These are phyloP conservation scores for Sherardia arvensis DNA, from an alignment of 257 asterid genomes.

Conservation along the genomic window DNA sequence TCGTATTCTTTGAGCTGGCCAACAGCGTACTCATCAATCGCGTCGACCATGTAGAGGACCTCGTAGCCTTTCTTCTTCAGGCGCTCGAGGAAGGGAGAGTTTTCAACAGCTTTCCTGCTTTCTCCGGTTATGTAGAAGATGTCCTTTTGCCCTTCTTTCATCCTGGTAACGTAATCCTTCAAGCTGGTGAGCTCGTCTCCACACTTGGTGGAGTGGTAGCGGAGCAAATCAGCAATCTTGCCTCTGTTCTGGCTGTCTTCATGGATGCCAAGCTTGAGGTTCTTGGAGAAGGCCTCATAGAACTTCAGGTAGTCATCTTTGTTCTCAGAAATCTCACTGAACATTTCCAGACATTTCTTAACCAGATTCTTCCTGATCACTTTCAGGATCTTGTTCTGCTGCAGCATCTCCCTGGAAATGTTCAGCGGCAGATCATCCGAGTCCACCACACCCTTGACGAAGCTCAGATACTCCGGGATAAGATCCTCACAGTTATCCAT, in stretches of 20 bases:
- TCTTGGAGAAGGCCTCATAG: constrained; percentile 73
- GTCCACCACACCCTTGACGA: constrained; percentile 70
- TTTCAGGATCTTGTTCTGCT: constrained; percentile 71
- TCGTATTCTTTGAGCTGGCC: constrained; percentile 73
- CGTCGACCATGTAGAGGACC: constrained; percentile 72
- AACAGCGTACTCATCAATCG: constrained; percentile 69
- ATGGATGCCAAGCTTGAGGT: constrained; percentile 66
- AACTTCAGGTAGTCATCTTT: constrained; percentile 72
- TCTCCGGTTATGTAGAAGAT: constrained; percentile 75
- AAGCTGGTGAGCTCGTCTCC: constrained; percentile 77
- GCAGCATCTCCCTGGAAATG: constrained; percentile 71
- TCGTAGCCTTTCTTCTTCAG: constrained; percentile 81
- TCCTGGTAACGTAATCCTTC: constrained; percentile 73
- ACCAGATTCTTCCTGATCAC: constrained; percentile 73
- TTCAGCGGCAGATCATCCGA: constrained; percentile 76
- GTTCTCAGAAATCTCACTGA: constrained; percentile 66
- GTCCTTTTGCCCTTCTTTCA: constrained; percentile 84
- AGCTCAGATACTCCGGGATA: constrained; percentile 66
- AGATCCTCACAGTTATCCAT: constrained; percentile 81
- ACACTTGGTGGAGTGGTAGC: constrained; percentile 66
- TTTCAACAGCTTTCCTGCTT: constrained; percentile 71
- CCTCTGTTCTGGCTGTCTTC: constrained; percentile 74
- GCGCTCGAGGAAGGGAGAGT: constrained; percentile 65
- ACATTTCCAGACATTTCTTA: constrained; percentile 83
- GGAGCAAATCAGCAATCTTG: constrained; percentile 58